A percentile compares a stretch with the other conserved stretches of the same genome.
Conservation (phyloP, 2,329 filamentous ascomycete genomes). For the Lachnum nothofagi region DNA sequence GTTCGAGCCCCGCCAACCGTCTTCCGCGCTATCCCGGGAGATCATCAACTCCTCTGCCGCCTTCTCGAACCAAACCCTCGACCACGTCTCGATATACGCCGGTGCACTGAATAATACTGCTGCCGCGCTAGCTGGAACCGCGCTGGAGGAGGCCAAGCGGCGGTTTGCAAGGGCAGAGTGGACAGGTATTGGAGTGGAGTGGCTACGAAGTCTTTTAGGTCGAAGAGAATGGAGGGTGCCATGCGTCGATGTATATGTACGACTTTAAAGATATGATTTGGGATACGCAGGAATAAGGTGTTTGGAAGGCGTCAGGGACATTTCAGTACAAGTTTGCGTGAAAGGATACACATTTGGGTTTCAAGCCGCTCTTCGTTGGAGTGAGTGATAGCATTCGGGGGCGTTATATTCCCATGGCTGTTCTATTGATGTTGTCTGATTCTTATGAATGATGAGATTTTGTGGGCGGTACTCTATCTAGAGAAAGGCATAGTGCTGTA, state of each 20-base stretch:
- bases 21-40: slow-evolving; percentile 19
- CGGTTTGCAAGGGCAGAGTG: slow-evolving; percentile 55
- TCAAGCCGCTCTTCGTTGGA: too few species aligned
- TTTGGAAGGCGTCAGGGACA: not conserved
- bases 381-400: too few species aligned
- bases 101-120: slow-evolving; percentile 63
- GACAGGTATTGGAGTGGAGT: slow-evolving; percentile 76
- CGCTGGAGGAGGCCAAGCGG: slow-evolving; percentile 54
- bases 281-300: slow-evolving; percentile 3
- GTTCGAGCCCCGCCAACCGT: slow-evolving; percentile 69
- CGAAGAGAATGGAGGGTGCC: slow-evolving; percentile 85
- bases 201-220: slow-evolving; percentile 76
- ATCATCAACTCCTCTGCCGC: slow-evolving; percentile 22
- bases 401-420: too few species aligned
- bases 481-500: too few species aligned
- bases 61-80: slow-evolving; percentile 29
- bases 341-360: too few species aligned
- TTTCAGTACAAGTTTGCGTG: too few species aligned
- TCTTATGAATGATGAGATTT: too few species aligned
- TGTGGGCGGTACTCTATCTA: too few species aligned
- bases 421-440: too few species aligned
- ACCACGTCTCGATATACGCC: slow-evolving; percentile 32
- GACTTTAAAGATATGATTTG: slow-evolving; percentile 47
- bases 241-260: slow-evolving; percentile 82
- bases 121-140: slow-evolving; percentile 60